Percentiles rank a stretch among this genome's conserved stretches.
Evolutionary conservation across 2,329 filamentous ascomycete species (phyloP).

Genomic region (Teratosphaeria destructans): DNA sequence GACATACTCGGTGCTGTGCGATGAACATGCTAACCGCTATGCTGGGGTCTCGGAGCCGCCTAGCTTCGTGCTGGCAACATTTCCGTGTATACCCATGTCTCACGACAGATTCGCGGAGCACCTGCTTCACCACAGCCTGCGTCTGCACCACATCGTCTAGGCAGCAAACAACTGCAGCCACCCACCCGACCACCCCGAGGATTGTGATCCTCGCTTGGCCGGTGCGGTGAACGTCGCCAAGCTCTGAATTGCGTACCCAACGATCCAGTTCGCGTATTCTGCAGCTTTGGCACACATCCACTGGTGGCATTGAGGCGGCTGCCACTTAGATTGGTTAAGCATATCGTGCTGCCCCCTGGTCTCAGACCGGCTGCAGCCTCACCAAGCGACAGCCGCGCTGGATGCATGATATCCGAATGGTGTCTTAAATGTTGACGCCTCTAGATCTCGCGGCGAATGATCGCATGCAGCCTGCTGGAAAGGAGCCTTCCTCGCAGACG

Average conservation of each 20-base stretch:
- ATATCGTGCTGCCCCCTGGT: background rate
- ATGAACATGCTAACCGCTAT: background rate
- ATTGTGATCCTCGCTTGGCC: background rate
- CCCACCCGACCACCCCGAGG: background rate
- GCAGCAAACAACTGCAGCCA: background rate
- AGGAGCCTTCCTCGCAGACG: no score
- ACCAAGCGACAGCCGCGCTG: background rate
- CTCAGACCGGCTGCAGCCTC: background rate
- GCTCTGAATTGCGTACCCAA: background rate
- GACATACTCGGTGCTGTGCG: background rate
- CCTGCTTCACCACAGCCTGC: background rate
- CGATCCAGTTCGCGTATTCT: background rate
- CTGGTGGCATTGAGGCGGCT: background rate
- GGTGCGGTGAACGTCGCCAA: background rate
- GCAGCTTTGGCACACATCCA: background rate
- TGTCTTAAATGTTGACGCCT: background rate
- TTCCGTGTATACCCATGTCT: background rate
- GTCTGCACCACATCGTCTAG: background rate
- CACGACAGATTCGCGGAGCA: background rate
- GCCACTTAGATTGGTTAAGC: background rate
- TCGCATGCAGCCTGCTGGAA: background rate
- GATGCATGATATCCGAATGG: background rate
- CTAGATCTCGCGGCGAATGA: background rate
- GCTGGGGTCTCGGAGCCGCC: background rate
- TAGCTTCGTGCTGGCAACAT: background rate